Conservation (phyloP, 495 filamentous ascomycete species). For the Podospora anserina region DNA sequence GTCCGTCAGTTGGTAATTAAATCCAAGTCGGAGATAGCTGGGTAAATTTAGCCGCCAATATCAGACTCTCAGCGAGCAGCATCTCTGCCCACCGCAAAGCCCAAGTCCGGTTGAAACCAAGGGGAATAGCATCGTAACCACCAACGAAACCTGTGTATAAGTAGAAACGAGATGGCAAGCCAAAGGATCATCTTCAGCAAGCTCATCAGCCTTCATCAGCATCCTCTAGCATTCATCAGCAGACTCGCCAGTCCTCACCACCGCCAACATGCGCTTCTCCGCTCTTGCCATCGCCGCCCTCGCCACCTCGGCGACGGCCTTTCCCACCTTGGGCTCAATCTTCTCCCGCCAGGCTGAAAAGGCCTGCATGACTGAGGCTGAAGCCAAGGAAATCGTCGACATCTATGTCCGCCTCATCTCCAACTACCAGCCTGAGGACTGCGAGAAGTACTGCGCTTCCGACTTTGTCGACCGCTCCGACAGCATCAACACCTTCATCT, state of each 20-base stretch:
- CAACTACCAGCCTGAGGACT: conserved; percentile 34
- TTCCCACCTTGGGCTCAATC: conserved; percentile 22
- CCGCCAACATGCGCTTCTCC: conserved; percentile 30
- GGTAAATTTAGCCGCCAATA: conserved; percentile 29
- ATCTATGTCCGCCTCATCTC: conserved; percentile 33
- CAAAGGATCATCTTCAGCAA: not conserved
- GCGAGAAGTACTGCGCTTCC: conserved; percentile 37
- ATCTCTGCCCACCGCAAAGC: not conserved
- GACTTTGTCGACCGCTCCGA: conserved; percentile 36
- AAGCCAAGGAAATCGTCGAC: conserved; percentile 32
- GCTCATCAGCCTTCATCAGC: conserved; percentile 10
- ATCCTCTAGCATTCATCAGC: not conserved
- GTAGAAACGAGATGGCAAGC: conserved; percentile 7
- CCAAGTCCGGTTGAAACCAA: not conserved
- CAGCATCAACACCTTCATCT: conserved; percentile 42
- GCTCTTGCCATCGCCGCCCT: conserved; percentile 26
- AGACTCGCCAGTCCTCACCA: not conserved
- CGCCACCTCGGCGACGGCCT: conserved; percentile 29
- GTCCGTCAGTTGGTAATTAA: conserved; percentile 30
- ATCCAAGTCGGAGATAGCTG: conserved; percentile 23
- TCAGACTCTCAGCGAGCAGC: conserved; percentile 11
- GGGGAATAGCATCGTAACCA: not conserved
- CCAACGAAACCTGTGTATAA: conserved; percentile 16
- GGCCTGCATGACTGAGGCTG: conserved; percentile 29
- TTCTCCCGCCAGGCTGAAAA: conserved; percentile 16